Percentiles rank a stretch among this genome's conserved stretches.
Conservation (phyloP, 192 early-diverging fungal species). For the Podila verticillata region DNA sequence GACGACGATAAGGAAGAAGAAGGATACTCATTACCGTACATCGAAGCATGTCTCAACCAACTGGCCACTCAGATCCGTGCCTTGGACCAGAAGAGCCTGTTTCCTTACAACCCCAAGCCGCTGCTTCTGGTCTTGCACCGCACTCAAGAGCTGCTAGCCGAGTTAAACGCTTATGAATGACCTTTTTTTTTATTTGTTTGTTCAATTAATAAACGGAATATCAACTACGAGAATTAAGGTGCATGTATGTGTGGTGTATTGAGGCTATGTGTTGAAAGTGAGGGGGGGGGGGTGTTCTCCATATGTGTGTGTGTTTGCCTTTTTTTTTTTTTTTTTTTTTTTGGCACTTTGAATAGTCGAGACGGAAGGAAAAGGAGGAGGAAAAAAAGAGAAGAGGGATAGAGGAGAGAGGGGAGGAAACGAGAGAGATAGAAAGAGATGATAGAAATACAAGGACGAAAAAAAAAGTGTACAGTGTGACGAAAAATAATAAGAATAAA, state of each 20-base stretch:
- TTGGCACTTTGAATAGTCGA: not conserved
- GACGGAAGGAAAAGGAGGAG: too few species aligned
- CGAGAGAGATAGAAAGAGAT: not conserved
- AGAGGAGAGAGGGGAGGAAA: not conserved
- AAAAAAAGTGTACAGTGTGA: not conserved
- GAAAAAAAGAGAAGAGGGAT: not conserved
- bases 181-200: not conserved
- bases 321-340: too few species aligned
- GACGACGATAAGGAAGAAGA: slow-evolving; percentile 1
- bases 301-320: not conserved
- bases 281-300: too few species aligned
- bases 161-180: not conserved
- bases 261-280: too few species aligned
- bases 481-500: not conserved
- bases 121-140: slow-evolving; percentile 22
- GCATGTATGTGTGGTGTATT: too few species aligned
- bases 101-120: slow-evolving; percentile 37
- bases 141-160: slow-evolving; percentile 3
- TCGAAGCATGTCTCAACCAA: slow-evolving; percentile 11
- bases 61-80: slow-evolving; percentile 14
- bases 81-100: slow-evolving; percentile 15
- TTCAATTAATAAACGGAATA: not conserved
- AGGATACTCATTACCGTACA: not conserved
- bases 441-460: slow-evolving; percentile 4
- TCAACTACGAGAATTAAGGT: too few species aligned